Base-by-base conservation (phyloP, 495 filamentous ascomycete species). In the Hypoxylon cercidicola region DNA sequence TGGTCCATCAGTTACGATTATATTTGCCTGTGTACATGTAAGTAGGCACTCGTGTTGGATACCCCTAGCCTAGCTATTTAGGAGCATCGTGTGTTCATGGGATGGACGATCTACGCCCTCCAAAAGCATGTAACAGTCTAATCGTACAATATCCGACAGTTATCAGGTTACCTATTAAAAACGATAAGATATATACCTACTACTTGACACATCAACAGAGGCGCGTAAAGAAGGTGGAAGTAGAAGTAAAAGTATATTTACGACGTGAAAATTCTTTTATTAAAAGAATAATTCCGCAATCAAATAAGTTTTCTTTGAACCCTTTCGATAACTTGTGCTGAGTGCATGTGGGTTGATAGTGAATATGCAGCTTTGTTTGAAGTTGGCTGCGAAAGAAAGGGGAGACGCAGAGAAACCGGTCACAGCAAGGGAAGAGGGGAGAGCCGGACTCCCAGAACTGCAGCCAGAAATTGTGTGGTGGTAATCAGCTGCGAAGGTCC, bases 401-500 rank as follows among this genome's bases (percentile, higher is more conserved):
- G 32, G 65, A 64, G 60, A 64, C 50, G 23, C 15, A 44, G 65
- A 64, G 68, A 64, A 73, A 63, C 44, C 45, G 58, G 49, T 30
- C 34, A 51, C 32, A 60, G 52, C 54, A 46, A 60, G 19, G 4
- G 25, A 21, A 55, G 62, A 68, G 62, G 71, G 65, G 70, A 62
- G 51, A n/a, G 60, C 44, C 56, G 59, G 62, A 73, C 68, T 68
- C 71, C 71, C 64, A 68, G 55, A 71, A 71, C 40, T 43, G 45
- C 53, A 59, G 52, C 51, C 41, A 49, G 47, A 62, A 51, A 54
- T 66, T 40, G 66, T 69, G 68, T 71, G 71, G 71, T 73, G 56
- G 68, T 64, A 73, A 73, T 73, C 71, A 73, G 64, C 71, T 73
- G 71, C 68, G 69, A 18, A 66, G 47, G 9, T 32, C 71, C 71